Conservation (phyloP, 805 yeast genomes). For the baker's yeast (Saccharomyces cerevisiae) region DNA sequence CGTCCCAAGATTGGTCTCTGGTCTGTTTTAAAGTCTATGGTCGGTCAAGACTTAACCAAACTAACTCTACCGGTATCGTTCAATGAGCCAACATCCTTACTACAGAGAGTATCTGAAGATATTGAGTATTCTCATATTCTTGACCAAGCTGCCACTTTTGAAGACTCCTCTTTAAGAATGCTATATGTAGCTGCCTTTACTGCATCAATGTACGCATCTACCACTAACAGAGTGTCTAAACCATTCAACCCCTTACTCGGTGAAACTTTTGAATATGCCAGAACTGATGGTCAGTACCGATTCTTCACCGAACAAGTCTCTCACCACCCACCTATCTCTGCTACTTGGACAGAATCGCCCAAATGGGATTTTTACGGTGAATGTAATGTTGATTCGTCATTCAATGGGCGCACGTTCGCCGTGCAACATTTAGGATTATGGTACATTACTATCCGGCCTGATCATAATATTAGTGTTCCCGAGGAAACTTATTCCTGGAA, state of each 20-base stretch:
- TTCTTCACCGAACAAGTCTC: conserved; percentile 88
- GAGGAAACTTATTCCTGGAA: conserved; percentile 85
- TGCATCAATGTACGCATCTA: conserved; percentile 88
- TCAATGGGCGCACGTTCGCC: conserved; percentile 87
- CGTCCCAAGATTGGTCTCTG: conserved; percentile 86
- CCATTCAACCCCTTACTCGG: conserved; percentile 94
- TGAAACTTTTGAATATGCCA: conserved; percentile 84
- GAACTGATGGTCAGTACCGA: conserved; percentile 82
- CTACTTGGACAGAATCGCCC: conserved; percentile 75
- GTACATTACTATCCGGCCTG: conserved; percentile 77
- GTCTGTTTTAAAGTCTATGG: conserved; percentile 88
- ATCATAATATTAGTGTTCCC: conserved; percentile 34
- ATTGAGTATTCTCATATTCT: conserved; percentile 77
- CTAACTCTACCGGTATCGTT: conserved; percentile 96
- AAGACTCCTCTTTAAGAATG: conserved; percentile 74
- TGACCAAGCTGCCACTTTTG: conserved; percentile 63
- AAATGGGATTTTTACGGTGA: conserved; percentile 95
- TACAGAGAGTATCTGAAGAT: conserved; percentile 92
- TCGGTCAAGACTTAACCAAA: conserved; percentile 94
- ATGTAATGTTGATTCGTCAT: conserved; percentile 79
- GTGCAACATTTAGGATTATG: conserved; percentile 87
- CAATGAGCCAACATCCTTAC: conserved; percentile 86
- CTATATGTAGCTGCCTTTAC: conserved; percentile 89
- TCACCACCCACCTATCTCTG: conserved; percentile 95
- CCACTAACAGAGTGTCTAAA: conserved; percentile 85